Evolutionary conservation across 768 basidiomycete species (phyloP), one percentile per base, ranked within the genome.

Genomic region (Suillus lakei): DNA sequence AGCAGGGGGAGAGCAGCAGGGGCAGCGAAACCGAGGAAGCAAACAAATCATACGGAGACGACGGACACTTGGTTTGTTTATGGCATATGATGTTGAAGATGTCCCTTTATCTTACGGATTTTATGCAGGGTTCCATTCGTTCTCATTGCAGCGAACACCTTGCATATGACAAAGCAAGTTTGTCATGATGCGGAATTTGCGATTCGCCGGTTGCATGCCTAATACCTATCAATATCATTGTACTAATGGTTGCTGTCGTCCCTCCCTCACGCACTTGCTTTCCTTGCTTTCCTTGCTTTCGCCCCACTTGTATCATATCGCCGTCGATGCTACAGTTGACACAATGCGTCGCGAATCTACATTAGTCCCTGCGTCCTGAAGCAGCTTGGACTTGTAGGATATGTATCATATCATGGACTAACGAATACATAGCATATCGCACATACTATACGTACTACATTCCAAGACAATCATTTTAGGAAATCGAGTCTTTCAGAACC

Each of bases 1-100:
- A 28, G 0, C 15, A n/a, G 2, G 69, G 63, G 18, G 28, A 55
- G 0, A 66, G 60, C 32, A 72, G 71, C 23, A 21, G 61, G 3
- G 38, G 32, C 4, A 58, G 38, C 2, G 72, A 61, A 28, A 16
- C 63, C 3, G 64, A 63, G 2, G 73, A 77, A 26, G 64, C 62
- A 13, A 64, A 63, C 15, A 73, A 72, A 43, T 59, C 60, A 21
- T 75, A 6, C 6, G 26, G 53, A 0, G 74, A 75, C 30, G 62
- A 51, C 2, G 56, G 30, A 18, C 28, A 36, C 16, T 28, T 41
- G 62, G 62, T 63, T 12, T 3, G 62, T 39, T 39, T 12, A 2
- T 26, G 28, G 18, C 9, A 41, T 59, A 41, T 10, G 26, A 1
- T 4, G 26, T 30, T 28, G 39, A 58, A 18, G 12, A 4, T 28